Evolutionary conservation across 2,329 filamentous ascomycete genomes (phyloP), one percentile per base, ranked within the genome.

Genomic region (Fusarium palustre): DNA sequence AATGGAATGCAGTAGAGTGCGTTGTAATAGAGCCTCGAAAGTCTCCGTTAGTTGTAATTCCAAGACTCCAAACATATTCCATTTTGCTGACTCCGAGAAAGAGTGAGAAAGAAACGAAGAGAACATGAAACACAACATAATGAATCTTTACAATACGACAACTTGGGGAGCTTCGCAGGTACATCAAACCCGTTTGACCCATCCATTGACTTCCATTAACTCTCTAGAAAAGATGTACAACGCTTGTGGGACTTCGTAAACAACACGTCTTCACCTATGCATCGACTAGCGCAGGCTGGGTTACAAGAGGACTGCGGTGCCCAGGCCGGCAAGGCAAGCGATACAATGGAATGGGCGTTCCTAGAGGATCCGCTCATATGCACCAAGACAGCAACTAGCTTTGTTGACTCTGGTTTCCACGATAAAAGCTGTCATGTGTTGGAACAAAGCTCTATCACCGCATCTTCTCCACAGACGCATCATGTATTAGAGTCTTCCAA

Each of bases 1-100:
- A 54, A 34, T 62, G 59, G 59, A 61, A 13, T 5, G 15, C 57
- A 3, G 33, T 22, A 9, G 57, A 62, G 13, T 62, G 59, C 7
- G 33, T 55, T 22, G 59, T 62, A 11, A 34, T 61, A 25, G 28
- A 42, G 2, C n/a, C 39, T 34, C 56, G 59, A 6, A 42, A 31
- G 5, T 55, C 57, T 5, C 59, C 46, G 59, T 62, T 3, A 33
- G 59, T 55, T 7, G 0, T 15, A 11, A 10, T 16, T 2, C 20
- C 7, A 20, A 9, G 1, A 7, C 12, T 6, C 6, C 2, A 3
- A 9, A 12, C 12, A 6, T 1, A 5, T 34, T 7, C 2, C 4
- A 8, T 15, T 18, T 12, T 16, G 33, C 24, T 58, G 3, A 56
- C 16, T 18, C 3, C 3, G 9, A 12, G 2, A 25, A 13, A 50